phyloP scores from a whole-genome alignment of 371 early-diverging fungal species.

The Rhizopus arrhizus region DNA sequence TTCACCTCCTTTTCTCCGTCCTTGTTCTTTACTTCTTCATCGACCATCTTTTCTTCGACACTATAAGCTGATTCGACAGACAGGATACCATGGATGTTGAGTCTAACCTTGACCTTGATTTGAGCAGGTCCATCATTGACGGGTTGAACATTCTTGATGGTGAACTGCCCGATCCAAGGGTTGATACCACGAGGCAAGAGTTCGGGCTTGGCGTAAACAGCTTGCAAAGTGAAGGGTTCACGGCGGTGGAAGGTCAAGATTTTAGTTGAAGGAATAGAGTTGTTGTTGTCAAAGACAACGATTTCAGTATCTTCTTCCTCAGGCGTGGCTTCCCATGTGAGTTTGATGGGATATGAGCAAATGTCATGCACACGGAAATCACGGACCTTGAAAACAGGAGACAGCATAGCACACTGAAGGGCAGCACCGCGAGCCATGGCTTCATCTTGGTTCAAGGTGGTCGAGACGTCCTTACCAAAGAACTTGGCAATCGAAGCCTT shows the following conservation, averaged over 20 bases:
- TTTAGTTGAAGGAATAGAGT: slow-evolving; percentile 86
- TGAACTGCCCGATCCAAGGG: slow-evolving; percentile 73
- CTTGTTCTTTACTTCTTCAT: slow-evolving; percentile 67
- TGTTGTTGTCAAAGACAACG: slow-evolving; percentile 67
- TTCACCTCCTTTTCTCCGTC: slow-evolving; percentile 63
- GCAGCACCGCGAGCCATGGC: slow-evolving; percentile 96
- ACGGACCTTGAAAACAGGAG: slow-evolving; percentile 96
- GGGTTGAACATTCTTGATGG: slow-evolving; percentile 59
- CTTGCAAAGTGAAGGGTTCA: slow-evolving; percentile 82
- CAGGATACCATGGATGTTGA: slow-evolving; percentile 85
- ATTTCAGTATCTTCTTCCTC: slow-evolving; percentile 77
- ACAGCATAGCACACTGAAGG: slow-evolving; percentile 94
- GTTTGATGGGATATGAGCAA: slow-evolving; percentile 64
- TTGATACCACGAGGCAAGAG: slow-evolving; percentile 72
- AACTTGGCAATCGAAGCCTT: slow-evolving; percentile 84
- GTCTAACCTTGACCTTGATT: slow-evolving; percentile 90
- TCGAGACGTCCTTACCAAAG: slow-evolving; percentile 85
- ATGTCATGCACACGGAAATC: slow-evolving; percentile 92
- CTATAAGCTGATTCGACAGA: slow-evolving; percentile 84
- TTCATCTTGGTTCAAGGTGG: slow-evolving; percentile 97
- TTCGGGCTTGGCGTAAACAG: slow-evolving; percentile 73
- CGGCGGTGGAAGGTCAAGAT: slow-evolving; percentile 80
- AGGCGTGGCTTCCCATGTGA: slow-evolving; percentile 70
- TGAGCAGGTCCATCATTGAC: slow-evolving; percentile 62
- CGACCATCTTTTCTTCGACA: slow-evolving; percentile 84